Base-by-base conservation (phyloP, 2,329 filamentous ascomycete genomes). In the Talaromyces sp. region DNA sequence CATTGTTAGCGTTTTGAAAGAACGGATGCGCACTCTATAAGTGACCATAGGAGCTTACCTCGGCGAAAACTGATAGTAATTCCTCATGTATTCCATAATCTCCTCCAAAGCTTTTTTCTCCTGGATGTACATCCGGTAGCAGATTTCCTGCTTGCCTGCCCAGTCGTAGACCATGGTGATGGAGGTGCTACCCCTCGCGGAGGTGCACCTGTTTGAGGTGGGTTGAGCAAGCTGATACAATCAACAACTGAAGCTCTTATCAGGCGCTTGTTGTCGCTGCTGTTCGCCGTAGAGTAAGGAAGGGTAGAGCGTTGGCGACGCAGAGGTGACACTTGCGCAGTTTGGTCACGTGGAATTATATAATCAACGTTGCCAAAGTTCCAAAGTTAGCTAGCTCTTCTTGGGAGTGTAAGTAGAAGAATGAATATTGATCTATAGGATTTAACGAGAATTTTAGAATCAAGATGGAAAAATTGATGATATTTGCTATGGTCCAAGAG, bases 21-120 rank as follows among this genome's bases (percentile, higher is more conserved):
- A 3, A 41, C 9, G 9, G 42, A 11, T n/a, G 16, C 22, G 16
- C 33, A 27, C n/a, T 4, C 3, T 35, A 35, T n/a, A 11, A 9
- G 17, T 20, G 16, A 39, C 11, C 10, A 16, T 48, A 3, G 16
- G 35, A 14, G 69, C 79, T 70, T 77, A 89, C 87, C 86, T 89
- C 19, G 89, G 88, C 27, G 83, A 79, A 71, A 91, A 91, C 56
- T 83, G 80, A 75, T 87, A 79, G 53, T 80, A 77, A 51, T 77
- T 77, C 58, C 80, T 84, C 80, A 91, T 86, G 65, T 86, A 85
- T 22, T 86, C 80, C 78, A 90, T 88, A 37, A 94, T 87, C 60
- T 92, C 86, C 64, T 88, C 85, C 52, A 92, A 75, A 36, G 85
- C 83, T 74, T 83, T 87, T 62, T 85, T 85, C 74, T 94, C 87